Evolutionary conservation across 441 rosid species (phyloP), one percentile per base, ranked within the genome.

Genomic region (Macaranga tanarius): DNA sequence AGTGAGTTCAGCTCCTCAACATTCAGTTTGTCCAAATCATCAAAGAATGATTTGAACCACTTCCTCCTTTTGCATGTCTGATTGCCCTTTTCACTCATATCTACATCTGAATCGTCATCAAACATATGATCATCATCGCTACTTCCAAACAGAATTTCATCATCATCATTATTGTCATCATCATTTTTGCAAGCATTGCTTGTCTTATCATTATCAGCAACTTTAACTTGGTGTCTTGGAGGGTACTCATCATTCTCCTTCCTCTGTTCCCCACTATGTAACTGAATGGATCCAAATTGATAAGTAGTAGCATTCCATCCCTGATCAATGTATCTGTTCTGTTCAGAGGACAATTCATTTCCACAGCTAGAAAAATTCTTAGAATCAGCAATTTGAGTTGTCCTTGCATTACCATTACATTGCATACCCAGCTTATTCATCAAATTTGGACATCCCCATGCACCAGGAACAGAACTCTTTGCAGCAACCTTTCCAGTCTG

Each of bases 41-140:
- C 28, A 51, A 76, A 76, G 26, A 71, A 76, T 57, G 40, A 31
- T 38, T 45, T 60, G 20, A 71, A 76, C 75, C 67, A 25, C 9
- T 65, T 76, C 44, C 31, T 65, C 31, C 8, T 57, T 67, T 76
- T 76, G 42, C 20, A 10, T 5, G 2, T 12, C 28, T 69, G 67
- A 40, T 64, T 52, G 54, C 45, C 58, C 9, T 5, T 44, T 16
- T 57, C 67, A 45, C 63, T 69, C 11, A 34, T 40, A 28, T 45
- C 67, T 16, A 23, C 28, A 17, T 76, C 72, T 17, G 12, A 57
- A 71, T 66, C 71, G 31, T 57, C 16, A 54, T 69, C 73, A 38
- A 51, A 25, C 3, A 67, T 2, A 13, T 67, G 67, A 15, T 70
- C 76, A 23, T 75, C 78, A 22, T 63, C 70, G 15, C 62, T 65